Evolutionary conservation across 2,329 filamentous ascomycete genomes (phyloP), one percentile per base, ranked within the genome.

Genomic region (Colletotrichum sojae): DNA sequence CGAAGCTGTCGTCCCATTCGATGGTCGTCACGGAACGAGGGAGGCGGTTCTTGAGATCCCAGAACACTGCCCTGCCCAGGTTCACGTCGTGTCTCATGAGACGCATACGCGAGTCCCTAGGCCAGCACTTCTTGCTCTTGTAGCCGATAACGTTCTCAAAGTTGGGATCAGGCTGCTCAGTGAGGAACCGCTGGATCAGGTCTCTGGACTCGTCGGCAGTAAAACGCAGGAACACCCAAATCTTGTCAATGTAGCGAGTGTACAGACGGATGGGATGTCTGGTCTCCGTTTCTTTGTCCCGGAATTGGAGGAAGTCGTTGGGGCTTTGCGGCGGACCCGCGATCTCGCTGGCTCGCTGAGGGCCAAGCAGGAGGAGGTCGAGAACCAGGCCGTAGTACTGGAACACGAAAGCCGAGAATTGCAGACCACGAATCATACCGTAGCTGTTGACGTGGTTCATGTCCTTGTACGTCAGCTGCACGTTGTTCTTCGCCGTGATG

Each of bases 381-480:
- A 99, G 90, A 68, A 99, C 95, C 70, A 99, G 86, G 54, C 97
- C 96, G 75, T 99, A 99, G 86, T 95, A 99, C 78, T 99, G 96
- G 88, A 99, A 99, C 22, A 99, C 96, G 72, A 99, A 99, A 0
- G 94, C 96, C 2, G 96, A 98, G 83, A 99, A 99, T 74, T 99
- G 97, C 16, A 99, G 87, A 74, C 97, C 96, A 76, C 96, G 94
- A 76, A 99, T 98, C 92, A 99, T 93, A 74, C 96, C 96, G 78
- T 98, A 99, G 78, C 94, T 97, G 83, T 99, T 99, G 78, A 97
- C 96, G 77, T 99, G 96, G 78, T 98, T 98, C 96, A 99, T 99
- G 76, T 99, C 96, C 84, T 99, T 99, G 86, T 99, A 99, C 71
- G 97, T 98, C 71, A 99, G 88, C 79, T 98, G 95, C 13, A 99